A percentile compares a stretch with the other conserved stretches of the same genome.
Evolutionary conservation across 148 eudicot genomes (phyloP).

Genomic region (Chenopodium formosanum): DNA sequence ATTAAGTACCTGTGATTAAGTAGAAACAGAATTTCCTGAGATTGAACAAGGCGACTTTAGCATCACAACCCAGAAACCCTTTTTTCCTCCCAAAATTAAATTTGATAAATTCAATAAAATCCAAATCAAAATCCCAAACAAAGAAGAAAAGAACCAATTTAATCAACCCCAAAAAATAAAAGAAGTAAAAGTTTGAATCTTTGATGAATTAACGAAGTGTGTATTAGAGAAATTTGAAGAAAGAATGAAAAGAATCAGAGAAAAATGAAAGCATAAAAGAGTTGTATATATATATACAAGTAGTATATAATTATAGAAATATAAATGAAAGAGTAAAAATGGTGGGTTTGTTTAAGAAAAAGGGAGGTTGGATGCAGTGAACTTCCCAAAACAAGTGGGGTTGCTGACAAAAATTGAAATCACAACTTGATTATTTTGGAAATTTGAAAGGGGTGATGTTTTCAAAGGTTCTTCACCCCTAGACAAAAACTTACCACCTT

Average conservation of each 20-base stretch:
- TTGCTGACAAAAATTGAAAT: slow-evolving; percentile 4
- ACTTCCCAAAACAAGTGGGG: slow-evolving; percentile 25
- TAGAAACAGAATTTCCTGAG: slow-evolving; percentile 1
- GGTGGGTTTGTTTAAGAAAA: not conserved
- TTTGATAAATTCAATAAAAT: not conserved
- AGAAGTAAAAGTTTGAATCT: not conserved
- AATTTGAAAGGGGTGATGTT: slow-evolving; percentile 11
- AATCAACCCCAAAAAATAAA: not conserved
- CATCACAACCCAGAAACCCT: not conserved
- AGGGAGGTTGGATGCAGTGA: slow-evolving; percentile 30
- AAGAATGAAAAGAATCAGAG: not conserved
- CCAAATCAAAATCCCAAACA: not conserved
- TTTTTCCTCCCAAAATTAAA: not conserved
- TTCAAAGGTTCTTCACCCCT: slow-evolving; percentile 33
- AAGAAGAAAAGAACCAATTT: not conserved
- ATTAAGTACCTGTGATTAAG: slow-evolving; percentile 20
- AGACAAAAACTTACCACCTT: not conserved
- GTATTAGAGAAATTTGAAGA: not conserved
- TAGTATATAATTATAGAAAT: no score
- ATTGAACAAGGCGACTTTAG: not conserved
- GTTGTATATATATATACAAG: not conserved
- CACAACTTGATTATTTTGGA: not conserved
- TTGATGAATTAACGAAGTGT: not conserved
- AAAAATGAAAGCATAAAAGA: not conserved
- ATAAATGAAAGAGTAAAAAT: not conserved